Evolutionary conservation across 2,329 filamentous ascomycete species (phyloP).

Genomic region (Trichoderma guizhouense): DNA sequence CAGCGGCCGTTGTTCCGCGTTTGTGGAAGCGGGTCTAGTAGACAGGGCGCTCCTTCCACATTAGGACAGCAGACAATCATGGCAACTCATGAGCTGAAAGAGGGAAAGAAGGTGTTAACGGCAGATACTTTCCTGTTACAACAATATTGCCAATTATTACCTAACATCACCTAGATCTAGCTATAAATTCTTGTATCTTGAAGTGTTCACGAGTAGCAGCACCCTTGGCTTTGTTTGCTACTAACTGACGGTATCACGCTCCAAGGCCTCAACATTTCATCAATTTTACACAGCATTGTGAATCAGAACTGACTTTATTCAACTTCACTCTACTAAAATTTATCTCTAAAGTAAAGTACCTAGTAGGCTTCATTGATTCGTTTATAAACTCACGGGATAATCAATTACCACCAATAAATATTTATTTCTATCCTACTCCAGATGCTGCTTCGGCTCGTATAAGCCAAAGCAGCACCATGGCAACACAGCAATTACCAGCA

Average conservation of each 20-base stretch:
- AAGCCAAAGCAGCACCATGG: background rate
- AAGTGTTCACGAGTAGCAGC: background rate
- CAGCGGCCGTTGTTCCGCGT: background rate
- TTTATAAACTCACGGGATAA: accelerated
- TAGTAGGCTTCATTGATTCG: background rate
- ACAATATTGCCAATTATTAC: background rate
- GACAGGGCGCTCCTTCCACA: background rate
- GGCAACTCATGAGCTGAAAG: background rate
- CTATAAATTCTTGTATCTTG: background rate
- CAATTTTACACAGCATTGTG: background rate
- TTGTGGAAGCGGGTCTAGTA: background rate
- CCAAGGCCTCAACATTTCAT: background rate
- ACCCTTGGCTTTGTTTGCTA: background rate
- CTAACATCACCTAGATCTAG: background rate
- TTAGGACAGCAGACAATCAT: background rate
- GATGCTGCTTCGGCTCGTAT: background rate
- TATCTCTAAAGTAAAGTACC: no score
- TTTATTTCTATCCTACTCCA: background rate
- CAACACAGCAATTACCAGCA: background rate
- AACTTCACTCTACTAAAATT: background rate
- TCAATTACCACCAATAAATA: background rate
- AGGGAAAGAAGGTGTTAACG: background rate
- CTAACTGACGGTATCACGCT: background rate
- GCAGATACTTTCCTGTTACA: background rate
- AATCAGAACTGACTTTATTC: background rate